Evolutionary conservation across 805 yeast genomes (phyloP).

Genomic region (Kodamaea kaohsiungensis): DNA sequence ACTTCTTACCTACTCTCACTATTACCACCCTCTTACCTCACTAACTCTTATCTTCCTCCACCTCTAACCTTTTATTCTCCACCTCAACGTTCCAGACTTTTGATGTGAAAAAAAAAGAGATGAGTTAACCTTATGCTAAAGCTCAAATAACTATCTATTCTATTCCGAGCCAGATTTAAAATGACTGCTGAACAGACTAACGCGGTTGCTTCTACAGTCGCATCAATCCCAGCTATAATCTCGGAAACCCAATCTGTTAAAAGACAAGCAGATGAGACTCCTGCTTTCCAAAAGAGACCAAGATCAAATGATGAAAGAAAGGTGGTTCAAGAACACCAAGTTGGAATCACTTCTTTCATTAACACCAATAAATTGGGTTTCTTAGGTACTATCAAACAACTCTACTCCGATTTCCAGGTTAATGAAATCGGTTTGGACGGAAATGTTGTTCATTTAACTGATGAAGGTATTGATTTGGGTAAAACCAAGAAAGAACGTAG

Average conservation of each 20-base stretch:
- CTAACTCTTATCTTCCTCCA: not conserved
- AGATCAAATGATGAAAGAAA: conserved; percentile 15
- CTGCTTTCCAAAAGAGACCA: conserved; percentile 13
- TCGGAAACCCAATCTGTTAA: conserved; percentile 5
- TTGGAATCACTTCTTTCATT: conserved; percentile 79
- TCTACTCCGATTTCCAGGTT: conserved; percentile 92
- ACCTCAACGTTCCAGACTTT: not conserved
- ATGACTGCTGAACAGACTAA: conserved; percentile 5
- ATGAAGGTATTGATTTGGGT: conserved; percentile 62
- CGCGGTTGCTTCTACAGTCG: not conserved
- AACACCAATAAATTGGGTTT: conserved; percentile 58
- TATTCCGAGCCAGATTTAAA: conserved; percentile 3
- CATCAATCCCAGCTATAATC: not conserved
- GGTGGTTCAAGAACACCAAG: conserved; percentile 72
- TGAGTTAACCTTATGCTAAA: conserved; percentile 5
- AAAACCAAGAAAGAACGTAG: conserved; percentile 49
- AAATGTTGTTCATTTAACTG: conserved; percentile 70
- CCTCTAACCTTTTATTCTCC: not conserved
- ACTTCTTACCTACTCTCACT: too few relatives aligned
- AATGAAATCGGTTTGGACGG: conserved; percentile 78
- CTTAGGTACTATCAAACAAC: conserved; percentile 76
- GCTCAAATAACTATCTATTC: conserved; percentile 8
- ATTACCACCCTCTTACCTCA: too few relatives aligned
- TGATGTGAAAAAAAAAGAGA: conserved; percentile 4
- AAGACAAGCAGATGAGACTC: conserved; percentile 10